phyloP scores from a whole-genome alignment of 805 yeast species.

The Ogataea neopini region DNA sequence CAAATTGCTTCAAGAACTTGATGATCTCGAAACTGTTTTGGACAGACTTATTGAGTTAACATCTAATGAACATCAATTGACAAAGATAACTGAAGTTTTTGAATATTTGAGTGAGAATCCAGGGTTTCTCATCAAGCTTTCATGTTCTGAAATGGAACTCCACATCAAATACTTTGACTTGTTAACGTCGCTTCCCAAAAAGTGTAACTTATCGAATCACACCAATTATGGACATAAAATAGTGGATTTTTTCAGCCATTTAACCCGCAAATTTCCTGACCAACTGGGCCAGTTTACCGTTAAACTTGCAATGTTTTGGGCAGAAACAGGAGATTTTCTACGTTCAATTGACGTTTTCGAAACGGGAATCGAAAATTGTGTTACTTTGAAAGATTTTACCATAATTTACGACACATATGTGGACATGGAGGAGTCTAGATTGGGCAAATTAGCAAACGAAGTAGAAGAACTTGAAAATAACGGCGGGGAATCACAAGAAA shows the following conservation, averaged over 20 bases:
- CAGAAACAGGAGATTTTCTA: constrained; percentile 37
- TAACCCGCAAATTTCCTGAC: constrained; percentile 53
- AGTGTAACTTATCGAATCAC: background rate
- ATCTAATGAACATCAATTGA: constrained; percentile 11
- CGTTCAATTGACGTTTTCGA: constrained; percentile 47
- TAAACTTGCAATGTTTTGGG: constrained; percentile 49
- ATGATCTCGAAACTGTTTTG: constrained; percentile 35
- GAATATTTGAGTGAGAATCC: constrained; percentile 37
- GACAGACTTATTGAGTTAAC: constrained; percentile 32
- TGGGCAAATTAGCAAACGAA: constrained; percentile 36
- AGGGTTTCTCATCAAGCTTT: constrained; percentile 35
- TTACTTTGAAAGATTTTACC: constrained; percentile 62
- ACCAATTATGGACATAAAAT: constrained; percentile 9
- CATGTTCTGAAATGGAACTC: constrained; percentile 48
- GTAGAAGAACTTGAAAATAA: constrained; percentile 23
- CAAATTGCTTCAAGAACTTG: constrained; percentile 1
- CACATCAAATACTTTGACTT: constrained; percentile 48
- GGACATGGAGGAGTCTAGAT: constrained; percentile 56
- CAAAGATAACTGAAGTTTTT: constrained; percentile 28
- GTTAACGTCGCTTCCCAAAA: constrained; percentile 27
- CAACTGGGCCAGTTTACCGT: constrained; percentile 53
- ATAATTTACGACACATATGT: constrained; percentile 61
- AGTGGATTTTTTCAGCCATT: constrained; percentile 33
- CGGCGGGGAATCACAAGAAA: constrained; percentile 15
- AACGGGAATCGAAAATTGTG: constrained; percentile 46